Evolutionary conservation across 306 rosid species (phyloP), one percentile per base, ranked within the genome.

Genomic region (Albizia julibrissin): DNA sequence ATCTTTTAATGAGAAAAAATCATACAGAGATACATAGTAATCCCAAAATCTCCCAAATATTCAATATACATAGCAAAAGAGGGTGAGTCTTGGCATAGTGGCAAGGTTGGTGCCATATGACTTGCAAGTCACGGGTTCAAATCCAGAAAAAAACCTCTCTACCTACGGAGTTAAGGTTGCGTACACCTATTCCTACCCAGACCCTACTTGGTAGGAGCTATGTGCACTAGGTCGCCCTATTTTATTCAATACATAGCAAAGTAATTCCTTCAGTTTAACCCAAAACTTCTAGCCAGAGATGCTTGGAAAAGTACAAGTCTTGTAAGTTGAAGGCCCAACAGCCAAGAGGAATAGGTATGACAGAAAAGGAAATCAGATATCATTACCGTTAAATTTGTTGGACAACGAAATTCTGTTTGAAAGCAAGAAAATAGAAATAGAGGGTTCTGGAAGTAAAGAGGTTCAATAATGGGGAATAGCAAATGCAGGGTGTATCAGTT

Each of bases 1-100:
- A 56, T 75, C 66, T 42, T 42, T 34, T 33, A 81, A 83, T 49
- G 8, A 31, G 66, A 42, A 87, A 77, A 62, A 84, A 64, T 6
- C 26, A 27, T 19, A 5, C 14, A 42, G 21, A 18, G 39, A 68
- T 6, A 47, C 6, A 47, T 14, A 47, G 52, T 44, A 44, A 47
- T 43, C 52, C 19, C 16, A 47, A 47, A 47, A 47, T 47, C 19
- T 47, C 52, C 52, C 16, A 47, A 3, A 12, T 15, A 47, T 47
- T 47, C 52, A 47, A 47, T 37, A 37, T 37, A 1, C 40, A 37
- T 37, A 37, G 40, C 40, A 37, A 37, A 37, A 37, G 40, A 37
- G 8, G 40, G 40, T 6, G 6, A 37, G 40, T 6, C 40, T 37
- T 1, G 0, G 8, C 1, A 6, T 6, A 37, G 6, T 1, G 1